These are phyloP conservation scores for Yamadazyma ubonensis DNA, from an alignment of 805 yeast species.

Conservation along the genomic window DNA sequence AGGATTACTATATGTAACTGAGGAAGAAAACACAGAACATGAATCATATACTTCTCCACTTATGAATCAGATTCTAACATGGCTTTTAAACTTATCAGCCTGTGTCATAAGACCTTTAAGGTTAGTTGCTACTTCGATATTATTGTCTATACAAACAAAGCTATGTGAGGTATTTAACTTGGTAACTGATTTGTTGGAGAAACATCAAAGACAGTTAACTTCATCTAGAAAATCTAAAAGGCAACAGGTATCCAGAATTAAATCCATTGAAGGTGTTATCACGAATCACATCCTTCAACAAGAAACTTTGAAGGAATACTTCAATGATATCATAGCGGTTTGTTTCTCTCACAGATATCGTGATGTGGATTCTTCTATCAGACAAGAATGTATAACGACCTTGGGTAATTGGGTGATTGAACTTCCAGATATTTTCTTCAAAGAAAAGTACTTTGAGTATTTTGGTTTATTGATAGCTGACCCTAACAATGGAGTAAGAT, in stretches of 20 bases:
- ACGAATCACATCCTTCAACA: constrained; percentile 37
- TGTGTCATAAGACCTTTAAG: constrained; percentile 71
- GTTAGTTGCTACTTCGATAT: constrained; percentile 58
- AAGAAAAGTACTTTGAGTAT: constrained; percentile 67
- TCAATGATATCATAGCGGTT: constrained; percentile 64
- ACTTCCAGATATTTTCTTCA: constrained; percentile 70
- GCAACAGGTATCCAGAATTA: constrained; percentile 47
- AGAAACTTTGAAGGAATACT: constrained; percentile 51
- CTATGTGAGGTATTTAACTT: constrained; percentile 51
- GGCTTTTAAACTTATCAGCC: constrained; percentile 75
- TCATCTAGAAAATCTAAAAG: constrained; percentile 27
- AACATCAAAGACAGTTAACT: constrained; percentile 43
- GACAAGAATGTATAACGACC: constrained; percentile 64
- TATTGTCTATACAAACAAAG: constrained; percentile 59
- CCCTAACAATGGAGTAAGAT: constrained; percentile 55
- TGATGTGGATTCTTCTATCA: constrained; percentile 70
- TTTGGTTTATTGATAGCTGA: constrained; percentile 88
- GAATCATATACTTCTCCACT: constrained; percentile 40
- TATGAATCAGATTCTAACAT: constrained; percentile 58
- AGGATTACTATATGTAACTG: constrained; percentile 49
- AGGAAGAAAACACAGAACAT: constrained; percentile 7
- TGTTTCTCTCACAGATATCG: constrained; percentile 76
- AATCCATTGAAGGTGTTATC: constrained; percentile 31
- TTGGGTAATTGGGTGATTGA: constrained; percentile 71
- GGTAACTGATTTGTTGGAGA: constrained; percentile 37